A percentile compares a stretch with the other conserved stretches of the same genome.
Evolutionary conservation across 495 filamentous ascomycete genomes (phyloP).

Genomic region (Astrothelium subdiscretum): DNA sequence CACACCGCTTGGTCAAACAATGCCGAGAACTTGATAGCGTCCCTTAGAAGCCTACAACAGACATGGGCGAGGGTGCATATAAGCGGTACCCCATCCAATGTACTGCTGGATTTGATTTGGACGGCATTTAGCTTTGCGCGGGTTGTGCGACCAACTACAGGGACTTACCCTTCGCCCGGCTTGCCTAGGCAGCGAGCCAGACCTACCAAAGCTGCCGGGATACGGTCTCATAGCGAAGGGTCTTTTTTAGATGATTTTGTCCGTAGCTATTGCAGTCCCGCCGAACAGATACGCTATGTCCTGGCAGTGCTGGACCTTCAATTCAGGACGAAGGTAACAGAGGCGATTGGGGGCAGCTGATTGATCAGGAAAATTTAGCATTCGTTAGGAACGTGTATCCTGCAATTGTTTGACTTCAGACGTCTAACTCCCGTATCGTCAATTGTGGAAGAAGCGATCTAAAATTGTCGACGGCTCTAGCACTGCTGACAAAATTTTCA

Average conservation of each 20-base stretch:
- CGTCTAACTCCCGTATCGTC: neutral
- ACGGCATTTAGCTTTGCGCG: neutral
- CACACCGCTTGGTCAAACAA: neutral
- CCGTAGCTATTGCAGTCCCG: neutral
- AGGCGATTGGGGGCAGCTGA: neutral
- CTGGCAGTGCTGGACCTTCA: neutral
- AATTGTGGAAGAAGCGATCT: neutral
- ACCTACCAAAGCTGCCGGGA: neutral
- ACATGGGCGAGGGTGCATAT: neutral
- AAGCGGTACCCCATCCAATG: neutral
- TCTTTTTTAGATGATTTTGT: neutral
- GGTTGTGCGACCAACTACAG: neutral
- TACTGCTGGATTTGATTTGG: neutral
- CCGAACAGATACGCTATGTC: neutral
- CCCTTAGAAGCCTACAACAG: neutral
- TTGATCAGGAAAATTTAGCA: neutral
- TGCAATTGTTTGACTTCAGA: neutral
- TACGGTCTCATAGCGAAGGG: neutral
- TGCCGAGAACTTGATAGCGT: neutral
- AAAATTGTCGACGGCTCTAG: neutral
- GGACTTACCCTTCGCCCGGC: neutral
- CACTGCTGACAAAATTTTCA: neutral
- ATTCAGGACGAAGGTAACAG: neutral
- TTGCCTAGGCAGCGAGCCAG: neutral
- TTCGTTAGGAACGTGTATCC: neutral